These are phyloP conservation scores for Eucalyptus pauciflora DNA, from an alignment of 345 rosid species.

Conservation along the genomic window DNA sequence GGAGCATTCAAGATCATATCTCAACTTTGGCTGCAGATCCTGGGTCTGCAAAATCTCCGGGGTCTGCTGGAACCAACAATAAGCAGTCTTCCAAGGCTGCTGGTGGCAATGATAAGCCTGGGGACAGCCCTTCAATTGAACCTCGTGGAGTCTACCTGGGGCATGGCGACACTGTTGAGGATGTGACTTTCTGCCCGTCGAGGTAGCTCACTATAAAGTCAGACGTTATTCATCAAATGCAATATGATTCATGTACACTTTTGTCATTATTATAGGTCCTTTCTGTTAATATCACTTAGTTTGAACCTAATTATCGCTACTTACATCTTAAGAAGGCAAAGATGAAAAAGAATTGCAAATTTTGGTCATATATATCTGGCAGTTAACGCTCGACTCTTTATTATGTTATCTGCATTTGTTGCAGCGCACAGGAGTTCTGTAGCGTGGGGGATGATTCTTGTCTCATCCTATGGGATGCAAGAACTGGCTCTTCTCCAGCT, in stretches of 20 bases:
- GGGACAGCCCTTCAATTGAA: slow-evolving; percentile 30
- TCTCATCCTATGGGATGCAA: slow-evolving; percentile 65
- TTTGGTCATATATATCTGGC: background rate
- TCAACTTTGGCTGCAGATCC: slow-evolving; percentile 27
- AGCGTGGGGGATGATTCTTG: slow-evolving; percentile 72
- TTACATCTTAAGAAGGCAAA: background rate
- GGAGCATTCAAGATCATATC: slow-evolving; percentile 60
- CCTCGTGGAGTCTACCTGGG: slow-evolving; percentile 50
- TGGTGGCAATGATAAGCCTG: slow-evolving; percentile 26
- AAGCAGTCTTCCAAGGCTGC: slow-evolving; percentile 28
- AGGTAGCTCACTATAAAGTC: slow-evolving; percentile 19
- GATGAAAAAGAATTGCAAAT: background rate
- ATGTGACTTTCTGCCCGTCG: slow-evolving; percentile 57
- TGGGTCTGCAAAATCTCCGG: slow-evolving; percentile 24
- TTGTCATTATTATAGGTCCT: background rate
- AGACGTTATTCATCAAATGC: background rate
- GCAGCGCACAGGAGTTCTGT: slow-evolving; percentile 47
- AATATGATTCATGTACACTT: background rate
- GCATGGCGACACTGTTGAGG: slow-evolving; percentile 57
- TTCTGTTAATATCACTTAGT: background rate
- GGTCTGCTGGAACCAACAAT: slow-evolving; percentile 13
- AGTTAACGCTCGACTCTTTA: background rate
- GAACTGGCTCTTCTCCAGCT: slow-evolving; percentile 37
- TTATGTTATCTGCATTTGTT: slow-evolving; percentile 2
- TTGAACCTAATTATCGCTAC: background rate